These are phyloP conservation scores for Amanita pseudoporphyria DNA, from an alignment of 768 basidiomycete species.

Conservation along the genomic window DNA sequence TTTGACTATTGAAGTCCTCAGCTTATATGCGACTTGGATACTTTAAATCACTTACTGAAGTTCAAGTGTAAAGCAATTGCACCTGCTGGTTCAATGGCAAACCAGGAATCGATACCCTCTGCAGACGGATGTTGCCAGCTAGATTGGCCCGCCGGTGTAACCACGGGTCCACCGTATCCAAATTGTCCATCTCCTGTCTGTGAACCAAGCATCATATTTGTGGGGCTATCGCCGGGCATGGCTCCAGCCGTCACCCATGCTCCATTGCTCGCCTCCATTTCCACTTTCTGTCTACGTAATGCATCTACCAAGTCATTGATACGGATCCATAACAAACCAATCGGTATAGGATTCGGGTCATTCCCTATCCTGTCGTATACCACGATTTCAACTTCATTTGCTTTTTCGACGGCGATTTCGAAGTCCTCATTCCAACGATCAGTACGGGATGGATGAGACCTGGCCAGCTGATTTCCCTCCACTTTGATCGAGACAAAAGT, in stretches of 20 bases:
- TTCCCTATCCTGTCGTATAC: conserved; percentile 88
- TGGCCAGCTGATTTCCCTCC: conserved; percentile 88
- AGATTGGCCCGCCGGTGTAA: conserved; percentile 16
- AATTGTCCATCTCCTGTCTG: conserved; percentile 35
- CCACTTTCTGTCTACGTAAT: conserved; percentile 83
- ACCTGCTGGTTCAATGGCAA: conserved; percentile 95
- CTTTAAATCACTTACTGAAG: conserved; percentile 58
- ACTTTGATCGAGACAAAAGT: conserved; percentile 93
- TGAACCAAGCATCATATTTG: conserved; percentile 19
- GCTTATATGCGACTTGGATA: conserved; percentile 9
- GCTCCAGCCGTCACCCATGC: conserved; percentile 96
- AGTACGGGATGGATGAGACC: conserved; percentile 86
- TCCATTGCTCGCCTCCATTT: conserved; percentile 75
- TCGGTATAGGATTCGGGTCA: conserved; percentile 75
- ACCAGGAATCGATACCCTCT: conserved; percentile 96
- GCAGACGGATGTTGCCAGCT: conserved; percentile 19
- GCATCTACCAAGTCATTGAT: conserved; percentile 94
- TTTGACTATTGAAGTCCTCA: conserved; percentile 56
- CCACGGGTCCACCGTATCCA: conserved; percentile 32
- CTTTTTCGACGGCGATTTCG: conserved; percentile 93
- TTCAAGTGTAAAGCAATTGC: conserved; percentile 81
- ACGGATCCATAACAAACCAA: conserved; percentile 91
- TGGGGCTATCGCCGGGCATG: conserved; percentile 55
- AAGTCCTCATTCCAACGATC: conserved; percentile 99
- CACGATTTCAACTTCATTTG: conserved; percentile 95